These are phyloP conservation scores for Tolypocladium inflatum DNA, from an alignment of 2,329 filamentous ascomycete genomes.

Conservation along the genomic window DNA sequence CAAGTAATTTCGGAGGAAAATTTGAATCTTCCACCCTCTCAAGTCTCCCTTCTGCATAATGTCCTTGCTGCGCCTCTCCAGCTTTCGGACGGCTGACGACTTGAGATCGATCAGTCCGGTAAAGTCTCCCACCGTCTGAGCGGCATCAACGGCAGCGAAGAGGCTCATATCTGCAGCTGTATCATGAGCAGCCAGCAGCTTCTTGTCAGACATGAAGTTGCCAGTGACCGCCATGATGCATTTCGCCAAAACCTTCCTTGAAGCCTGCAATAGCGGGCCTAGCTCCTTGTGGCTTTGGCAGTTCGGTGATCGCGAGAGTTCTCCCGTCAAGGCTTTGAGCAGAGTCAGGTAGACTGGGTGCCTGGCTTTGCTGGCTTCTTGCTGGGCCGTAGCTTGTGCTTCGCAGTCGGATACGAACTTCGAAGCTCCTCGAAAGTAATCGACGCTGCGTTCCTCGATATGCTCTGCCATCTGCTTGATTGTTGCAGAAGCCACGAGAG, in stretches of 20 bases:
- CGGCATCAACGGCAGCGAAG: conserved; percentile 23
- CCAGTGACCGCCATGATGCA: conserved; percentile 15
- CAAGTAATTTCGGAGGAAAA: conserved; percentile 30
- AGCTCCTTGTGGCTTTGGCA: conserved; percentile 14
- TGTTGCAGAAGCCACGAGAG: conserved; percentile 18
- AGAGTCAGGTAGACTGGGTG: conserved; percentile 23
- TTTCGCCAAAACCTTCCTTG: conserved; percentile 16
- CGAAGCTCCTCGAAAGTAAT: conserved; percentile 24
- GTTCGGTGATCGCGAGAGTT: conserved; percentile 17
- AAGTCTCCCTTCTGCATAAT: conserved; percentile 25
- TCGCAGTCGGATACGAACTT: conserved; percentile 16
- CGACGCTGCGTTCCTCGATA: conserved; percentile 29
- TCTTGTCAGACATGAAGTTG: conserved; percentile 19
- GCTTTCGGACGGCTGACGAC: conserved; percentile 20
- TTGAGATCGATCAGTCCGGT: conserved; percentile 14
- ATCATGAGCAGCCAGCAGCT: conserved; percentile 14
- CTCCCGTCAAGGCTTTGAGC: conserved; percentile 22
- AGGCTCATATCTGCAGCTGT: conserved; percentile 15
- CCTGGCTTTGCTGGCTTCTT: background rate
- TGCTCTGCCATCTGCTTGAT: conserved; percentile 35
- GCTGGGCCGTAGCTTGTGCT: conserved; percentile 1
- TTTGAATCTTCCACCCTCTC: conserved; percentile 35
- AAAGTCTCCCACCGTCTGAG: conserved; percentile 12
- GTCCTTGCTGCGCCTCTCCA: conserved; percentile 24
- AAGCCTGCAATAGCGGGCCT: conserved; percentile 11